Percentiles rank a stretch among this genome's conserved stretches.
Conservation (phyloP, 2,329 filamentous ascomycete genomes). For the Paracoccidioides lutzii region DNA sequence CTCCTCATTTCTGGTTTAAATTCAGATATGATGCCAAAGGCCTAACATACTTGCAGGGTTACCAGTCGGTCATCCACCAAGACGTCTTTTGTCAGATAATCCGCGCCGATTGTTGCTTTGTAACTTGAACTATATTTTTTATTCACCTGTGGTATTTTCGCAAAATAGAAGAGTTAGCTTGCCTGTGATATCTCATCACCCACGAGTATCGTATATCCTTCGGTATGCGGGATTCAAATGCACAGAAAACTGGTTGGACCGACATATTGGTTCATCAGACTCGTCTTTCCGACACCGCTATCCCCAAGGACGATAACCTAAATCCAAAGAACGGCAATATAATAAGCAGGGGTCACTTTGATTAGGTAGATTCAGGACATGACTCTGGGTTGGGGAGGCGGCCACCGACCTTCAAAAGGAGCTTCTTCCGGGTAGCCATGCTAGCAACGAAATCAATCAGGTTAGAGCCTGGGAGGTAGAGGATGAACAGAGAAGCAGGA, state of each 20-base stretch:
- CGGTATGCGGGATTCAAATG: neutral
- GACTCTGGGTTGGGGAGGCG: conserved; percentile 7
- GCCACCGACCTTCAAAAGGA: conserved; percentile 61
- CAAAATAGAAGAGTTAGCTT: neutral
- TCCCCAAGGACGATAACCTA: conserved; percentile 98
- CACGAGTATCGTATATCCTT: neutral
- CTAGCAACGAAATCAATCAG: conserved; percentile 4
- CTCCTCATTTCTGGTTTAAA: too few relatives aligned
- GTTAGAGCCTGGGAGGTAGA: neutral
- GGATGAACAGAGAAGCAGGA: neutral
- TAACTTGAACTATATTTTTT: conserved; percentile 99
- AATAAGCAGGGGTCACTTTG: conserved; percentile 6
- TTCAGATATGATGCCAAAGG: neutral
- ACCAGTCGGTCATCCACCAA: conserved; percentile 93
- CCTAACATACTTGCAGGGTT: conserved; percentile 72
- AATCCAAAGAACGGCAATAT: conserved; percentile 7
- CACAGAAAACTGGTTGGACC: conserved; percentile 23
- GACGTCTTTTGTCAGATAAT: conserved; percentile 97
- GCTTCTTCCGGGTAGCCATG: conserved; percentile 81
- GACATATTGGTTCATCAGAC: conserved; percentile 99
- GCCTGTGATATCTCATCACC: neutral
- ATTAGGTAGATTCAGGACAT: neutral
- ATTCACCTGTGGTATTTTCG: conserved; percentile 61
- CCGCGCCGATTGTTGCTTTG: conserved; percentile 97
- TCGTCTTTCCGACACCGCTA: conserved; percentile 97